Evolutionary conservation across 2,329 filamentous ascomycete species (phyloP).

Genomic region (Trichoderma arundinaceum): DNA sequence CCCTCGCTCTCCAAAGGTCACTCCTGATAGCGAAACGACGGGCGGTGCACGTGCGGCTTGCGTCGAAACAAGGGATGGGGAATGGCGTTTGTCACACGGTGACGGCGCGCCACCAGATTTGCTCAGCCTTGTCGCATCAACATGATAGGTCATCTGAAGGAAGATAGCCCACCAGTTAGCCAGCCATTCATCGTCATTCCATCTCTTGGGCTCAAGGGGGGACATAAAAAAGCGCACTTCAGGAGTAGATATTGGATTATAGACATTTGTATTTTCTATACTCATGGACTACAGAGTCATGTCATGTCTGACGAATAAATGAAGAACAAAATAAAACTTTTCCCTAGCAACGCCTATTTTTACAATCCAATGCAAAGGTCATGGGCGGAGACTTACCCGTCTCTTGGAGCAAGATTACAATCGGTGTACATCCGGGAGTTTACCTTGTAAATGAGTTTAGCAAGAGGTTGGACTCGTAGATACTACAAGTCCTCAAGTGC

Average conservation of each 20-base stretch:
- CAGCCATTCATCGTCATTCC: neutral
- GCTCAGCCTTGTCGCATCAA: slow-evolving; percentile 18
- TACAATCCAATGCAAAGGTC: slow-evolving; percentile 29
- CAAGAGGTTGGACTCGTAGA: slow-evolving; percentile 5
- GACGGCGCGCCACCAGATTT: slow-evolving; percentile 20
- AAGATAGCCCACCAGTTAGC: too few relatives aligned
- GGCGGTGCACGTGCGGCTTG: slow-evolving; percentile 6
- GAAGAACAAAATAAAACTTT: slow-evolving; percentile 23
- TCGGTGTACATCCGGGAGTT: slow-evolving; percentile 27
- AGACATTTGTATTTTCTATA: slow-evolving; percentile 12
- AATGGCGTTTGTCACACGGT: slow-evolving; percentile 25
- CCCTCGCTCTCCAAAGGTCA: neutral
- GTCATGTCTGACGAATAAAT: slow-evolving; percentile 9
- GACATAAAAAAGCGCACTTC: neutral
- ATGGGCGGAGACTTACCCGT: slow-evolving; percentile 31
- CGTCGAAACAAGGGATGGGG: neutral
- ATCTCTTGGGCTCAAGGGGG: neutral
- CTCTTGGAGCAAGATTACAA: slow-evolving; percentile 26
- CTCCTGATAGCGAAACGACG: neutral
- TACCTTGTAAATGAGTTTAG: slow-evolving; percentile 26
- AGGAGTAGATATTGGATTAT: neutral
- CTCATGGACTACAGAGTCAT: slow-evolving; percentile 17
- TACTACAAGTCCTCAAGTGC: slow-evolving; percentile 13
- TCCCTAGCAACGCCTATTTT: slow-evolving; percentile 28
- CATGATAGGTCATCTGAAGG: slow-evolving; percentile 14